phyloP scores from a whole-genome alignment of 139 green algal species.

The Chlorella sp. region DNA sequence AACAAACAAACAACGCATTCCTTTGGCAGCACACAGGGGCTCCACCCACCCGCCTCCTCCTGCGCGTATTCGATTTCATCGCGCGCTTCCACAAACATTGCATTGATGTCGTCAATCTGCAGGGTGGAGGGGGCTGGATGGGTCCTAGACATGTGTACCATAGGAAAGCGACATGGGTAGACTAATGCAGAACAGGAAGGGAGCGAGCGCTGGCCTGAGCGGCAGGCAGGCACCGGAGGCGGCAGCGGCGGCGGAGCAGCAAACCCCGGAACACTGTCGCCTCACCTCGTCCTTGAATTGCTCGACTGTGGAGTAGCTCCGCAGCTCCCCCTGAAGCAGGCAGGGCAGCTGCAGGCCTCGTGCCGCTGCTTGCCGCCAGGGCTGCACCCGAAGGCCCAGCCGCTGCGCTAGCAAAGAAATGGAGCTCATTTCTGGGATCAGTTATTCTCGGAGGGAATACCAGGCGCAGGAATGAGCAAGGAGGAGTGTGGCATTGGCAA shows the following conservation, averaged over 20 bases:
- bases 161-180: neutral
- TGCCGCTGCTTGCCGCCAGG: neutral
- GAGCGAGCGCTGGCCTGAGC: neutral
- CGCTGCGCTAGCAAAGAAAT: neutral
- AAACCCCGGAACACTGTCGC: neutral
- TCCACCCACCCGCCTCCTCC: slow-evolving; percentile 51
- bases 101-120: slow-evolving; percentile 67
- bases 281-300: neutral
- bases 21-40: slow-evolving; percentile 11
- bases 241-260: neutral
- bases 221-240: neutral
- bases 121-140: neutral
- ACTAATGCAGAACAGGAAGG: neutral
- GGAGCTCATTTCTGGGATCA: neutral
- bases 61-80: slow-evolving; percentile 66
- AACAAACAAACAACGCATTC: too few species aligned
- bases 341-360: neutral
- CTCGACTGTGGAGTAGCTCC: neutral
- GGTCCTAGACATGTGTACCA: too few species aligned
- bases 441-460: neutral
- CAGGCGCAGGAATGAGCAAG: neutral
- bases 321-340: neutral
- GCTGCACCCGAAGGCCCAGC: neutral
- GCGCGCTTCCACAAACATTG: slow-evolving; percentile 55
- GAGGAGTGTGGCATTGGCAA: too few species aligned